These are phyloP conservation scores for Nyssa sinensis DNA, from an alignment of 148 eudicot genomes.

Conservation along the genomic window DNA sequence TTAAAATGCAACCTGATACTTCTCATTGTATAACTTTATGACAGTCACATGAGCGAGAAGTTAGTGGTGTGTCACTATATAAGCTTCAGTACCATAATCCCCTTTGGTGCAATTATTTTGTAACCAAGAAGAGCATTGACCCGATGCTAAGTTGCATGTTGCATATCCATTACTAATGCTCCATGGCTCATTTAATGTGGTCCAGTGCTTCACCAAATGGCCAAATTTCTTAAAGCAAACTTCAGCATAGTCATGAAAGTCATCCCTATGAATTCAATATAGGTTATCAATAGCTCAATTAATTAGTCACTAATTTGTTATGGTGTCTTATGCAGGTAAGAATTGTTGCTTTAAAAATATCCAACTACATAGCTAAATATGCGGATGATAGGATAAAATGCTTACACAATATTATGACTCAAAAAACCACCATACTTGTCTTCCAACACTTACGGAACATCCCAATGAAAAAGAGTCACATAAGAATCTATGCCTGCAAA, in stretches of 20 bases:
- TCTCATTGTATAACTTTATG: slow-evolving; percentile 33
- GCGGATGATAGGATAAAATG: too few species aligned
- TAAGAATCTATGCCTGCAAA: slow-evolving; percentile 44
- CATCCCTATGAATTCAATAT: slow-evolving; percentile 27
- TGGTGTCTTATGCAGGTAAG: too few species aligned
- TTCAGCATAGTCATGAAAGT: slow-evolving; percentile 43
- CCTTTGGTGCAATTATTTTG: slow-evolving; percentile 30
- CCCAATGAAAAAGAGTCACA: slow-evolving; percentile 48
- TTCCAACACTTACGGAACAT: slow-evolving; percentile 40
- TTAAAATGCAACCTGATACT: slow-evolving; percentile 41
- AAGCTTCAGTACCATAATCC: slow-evolving; percentile 37
- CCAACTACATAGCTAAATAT: too few species aligned
- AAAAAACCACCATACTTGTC: slow-evolving; percentile 47
- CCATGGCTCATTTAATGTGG: slow-evolving; percentile 53
- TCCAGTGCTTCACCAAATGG: slow-evolving; percentile 51
- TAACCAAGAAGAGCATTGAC: slow-evolving; percentile 29
- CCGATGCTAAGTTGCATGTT: slow-evolving; percentile 29
- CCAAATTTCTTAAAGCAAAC: slow-evolving; percentile 49
- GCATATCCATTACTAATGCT: slow-evolving; percentile 17
- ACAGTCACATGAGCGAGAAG: slow-evolving; percentile 57
- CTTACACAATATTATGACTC: slow-evolving; percentile 31
- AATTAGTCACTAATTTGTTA: slow-evolving; percentile 1
- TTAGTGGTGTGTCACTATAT: slow-evolving; percentile 39
- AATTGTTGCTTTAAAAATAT: too few species aligned
- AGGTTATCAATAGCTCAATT: too few species aligned